Percentiles rank a stretch among this genome's conserved stretches.
phyloP scores from a whole-genome alignment of 2,329 filamentous ascomycete genomes.

The Alternaria alternata region DNA sequence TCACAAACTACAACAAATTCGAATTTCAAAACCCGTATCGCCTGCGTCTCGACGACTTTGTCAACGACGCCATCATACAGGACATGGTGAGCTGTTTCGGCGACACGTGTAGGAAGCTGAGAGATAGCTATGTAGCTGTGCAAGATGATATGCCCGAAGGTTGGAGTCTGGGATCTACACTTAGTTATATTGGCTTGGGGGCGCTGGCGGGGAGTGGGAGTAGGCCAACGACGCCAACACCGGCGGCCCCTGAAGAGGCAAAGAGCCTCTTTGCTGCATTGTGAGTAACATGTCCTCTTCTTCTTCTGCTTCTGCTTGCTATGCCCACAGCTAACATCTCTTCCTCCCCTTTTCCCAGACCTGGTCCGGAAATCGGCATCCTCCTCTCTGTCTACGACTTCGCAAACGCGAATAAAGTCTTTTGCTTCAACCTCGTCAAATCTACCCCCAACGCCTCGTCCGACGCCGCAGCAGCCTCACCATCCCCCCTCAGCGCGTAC shows the following conservation, averaged over 20 bases:
- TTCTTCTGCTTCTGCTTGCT: background rate
- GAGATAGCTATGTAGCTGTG: slow-evolving; percentile 81
- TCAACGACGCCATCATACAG: slow-evolving; percentile 86
- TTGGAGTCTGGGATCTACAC: slow-evolving; percentile 82
- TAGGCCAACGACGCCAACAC: slow-evolving; percentile 65
- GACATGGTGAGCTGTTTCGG: slow-evolving; percentile 82
- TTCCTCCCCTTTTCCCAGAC: slow-evolving; percentile 60
- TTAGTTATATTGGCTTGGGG: slow-evolving; percentile 85
- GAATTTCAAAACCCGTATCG: slow-evolving; percentile 98
- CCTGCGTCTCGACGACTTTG: slow-evolving; percentile 89
- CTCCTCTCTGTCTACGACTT: slow-evolving; percentile 93
- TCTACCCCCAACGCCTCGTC: slow-evolving; percentile 59
- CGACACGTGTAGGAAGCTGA: slow-evolving; percentile 70
- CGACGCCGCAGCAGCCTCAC: slow-evolving; percentile 53
- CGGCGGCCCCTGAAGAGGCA: slow-evolving; percentile 80
- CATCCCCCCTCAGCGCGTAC: slow-evolving; percentile 81
- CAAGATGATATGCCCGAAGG: slow-evolving; percentile 90
- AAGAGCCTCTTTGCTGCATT: slow-evolving; percentile 82
- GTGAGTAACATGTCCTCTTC: slow-evolving; percentile 60
- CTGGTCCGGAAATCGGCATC: slow-evolving; percentile 78
- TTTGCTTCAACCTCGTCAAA: slow-evolving; percentile 83
- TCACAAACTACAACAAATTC: slow-evolving; percentile 99
- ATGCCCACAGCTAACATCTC: slow-evolving; percentile 15
- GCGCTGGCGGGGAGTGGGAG: slow-evolving; percentile 62
- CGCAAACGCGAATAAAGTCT: slow-evolving; percentile 91